These are phyloP conservation scores for Cicer arietinum DNA, from an alignment of 306 rosid genomes.

Conservation along the genomic window DNA sequence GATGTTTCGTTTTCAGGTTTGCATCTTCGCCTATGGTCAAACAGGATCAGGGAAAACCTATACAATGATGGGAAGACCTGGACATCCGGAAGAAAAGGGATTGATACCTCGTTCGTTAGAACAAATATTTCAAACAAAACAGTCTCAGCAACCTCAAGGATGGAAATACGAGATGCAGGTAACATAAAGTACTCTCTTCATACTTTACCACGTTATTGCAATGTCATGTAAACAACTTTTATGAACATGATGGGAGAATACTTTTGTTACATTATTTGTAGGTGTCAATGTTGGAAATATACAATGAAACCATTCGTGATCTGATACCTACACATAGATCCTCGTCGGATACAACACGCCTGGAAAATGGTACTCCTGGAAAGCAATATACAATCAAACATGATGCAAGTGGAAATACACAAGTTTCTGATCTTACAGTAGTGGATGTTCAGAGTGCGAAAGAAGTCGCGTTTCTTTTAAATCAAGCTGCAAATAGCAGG, in stretches of 20 bases:
- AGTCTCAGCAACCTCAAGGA: conserved; percentile 82
- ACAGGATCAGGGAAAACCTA: conserved; percentile 98
- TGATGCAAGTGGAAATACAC: conserved; percentile 79
- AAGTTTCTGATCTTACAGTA: conserved; percentile 86
- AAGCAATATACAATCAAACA: conserved; percentile 91
- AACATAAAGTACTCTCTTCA: conserved; percentile 40
- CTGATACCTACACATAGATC: conserved; percentile 70
- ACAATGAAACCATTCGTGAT: conserved; percentile 93
- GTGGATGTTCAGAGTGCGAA: conserved; percentile 88
- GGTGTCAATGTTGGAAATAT: conserved; percentile 99
- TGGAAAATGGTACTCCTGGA: conserved; percentile 73
- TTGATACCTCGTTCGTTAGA: conserved; percentile 92
- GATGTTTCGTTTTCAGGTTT: conserved; percentile 67
- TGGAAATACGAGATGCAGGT: conserved; percentile 99
- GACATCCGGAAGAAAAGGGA: conserved; percentile 78
- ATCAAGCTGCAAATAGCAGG: conserved; percentile 95
- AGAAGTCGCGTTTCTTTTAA: conserved; percentile 90
- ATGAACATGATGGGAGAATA: conserved; percentile 6
- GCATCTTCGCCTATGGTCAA: conserved; percentile 98
- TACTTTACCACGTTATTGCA: not conserved
- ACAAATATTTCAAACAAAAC: conserved; percentile 85
- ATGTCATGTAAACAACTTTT: not conserved
- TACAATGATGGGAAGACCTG: conserved; percentile 98
- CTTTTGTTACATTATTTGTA: conserved; percentile 36
- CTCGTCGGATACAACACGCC: conserved; percentile 48